Percentiles rank a stretch among this genome's conserved stretches.
Evolutionary conservation across 2,329 filamentous ascomycete species (phyloP).

Genomic region (Fusarium sp.): DNA sequence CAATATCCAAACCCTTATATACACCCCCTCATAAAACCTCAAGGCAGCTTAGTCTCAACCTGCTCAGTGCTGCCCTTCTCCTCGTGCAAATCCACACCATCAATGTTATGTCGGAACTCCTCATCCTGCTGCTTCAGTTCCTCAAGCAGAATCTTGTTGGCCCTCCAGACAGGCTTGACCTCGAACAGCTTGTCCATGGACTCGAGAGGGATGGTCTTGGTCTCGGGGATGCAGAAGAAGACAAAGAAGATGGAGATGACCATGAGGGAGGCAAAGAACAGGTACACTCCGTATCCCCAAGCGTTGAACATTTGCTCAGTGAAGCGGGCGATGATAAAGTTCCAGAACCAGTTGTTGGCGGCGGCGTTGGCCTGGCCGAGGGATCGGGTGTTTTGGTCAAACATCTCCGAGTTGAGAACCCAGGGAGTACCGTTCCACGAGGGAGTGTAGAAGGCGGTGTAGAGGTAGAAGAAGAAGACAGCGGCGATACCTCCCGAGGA

Average conservation of each 20-base stretch:
- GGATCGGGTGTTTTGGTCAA: constrained; percentile 71
- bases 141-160: constrained; percentile 59
- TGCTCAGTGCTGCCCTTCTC: constrained; percentile 47
- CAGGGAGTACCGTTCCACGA: constrained; percentile 81
- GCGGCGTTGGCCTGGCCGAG: constrained; percentile 80
- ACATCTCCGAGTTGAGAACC: constrained; percentile 83
- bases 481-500: constrained; percentile 71
- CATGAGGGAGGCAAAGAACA: constrained; percentile 76
- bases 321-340: constrained; percentile 77
- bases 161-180: constrained; percentile 58
- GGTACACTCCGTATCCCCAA: constrained; percentile 74
- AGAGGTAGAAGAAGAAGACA: constrained; percentile 73
- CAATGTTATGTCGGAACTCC: constrained; percentile 49
- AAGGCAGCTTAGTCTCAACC: constrained; percentile 38
- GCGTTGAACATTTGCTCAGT: constrained; percentile 73
- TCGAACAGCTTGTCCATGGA: constrained; percentile 73
- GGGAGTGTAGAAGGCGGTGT: constrained; percentile 73
- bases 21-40: background rate
- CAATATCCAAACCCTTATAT: background rate
- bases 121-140: constrained; percentile 54
- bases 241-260: constrained; percentile 68
- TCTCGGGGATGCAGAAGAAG: constrained; percentile 74
- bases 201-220: constrained; percentile 74
- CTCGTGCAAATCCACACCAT: constrained; percentile 43
- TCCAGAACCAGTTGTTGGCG: constrained; percentile 79